Percentiles rank a stretch among this genome's conserved stretches.
Conservation (phyloP, 1,284 basidiomycete genomes). For the Volvariella surrecta region DNA sequence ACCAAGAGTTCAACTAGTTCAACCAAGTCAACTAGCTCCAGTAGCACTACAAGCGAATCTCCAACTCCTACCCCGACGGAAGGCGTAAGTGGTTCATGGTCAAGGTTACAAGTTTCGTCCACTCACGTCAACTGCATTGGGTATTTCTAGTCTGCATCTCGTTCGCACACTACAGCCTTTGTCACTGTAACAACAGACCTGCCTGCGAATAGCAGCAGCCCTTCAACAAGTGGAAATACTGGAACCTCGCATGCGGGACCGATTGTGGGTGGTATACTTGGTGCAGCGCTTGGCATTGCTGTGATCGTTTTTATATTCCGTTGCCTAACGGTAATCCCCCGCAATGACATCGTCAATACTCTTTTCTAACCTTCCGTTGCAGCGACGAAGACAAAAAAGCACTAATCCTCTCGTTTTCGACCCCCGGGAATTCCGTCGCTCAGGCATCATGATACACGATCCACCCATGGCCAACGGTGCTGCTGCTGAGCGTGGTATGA, state of each 20-base stretch:
- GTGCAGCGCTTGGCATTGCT: constrained; percentile 2
- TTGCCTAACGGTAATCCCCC: constrained; percentile 2
- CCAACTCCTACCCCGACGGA: too few species aligned
- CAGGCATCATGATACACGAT: constrained; percentile 15
- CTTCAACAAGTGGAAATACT: too few species aligned
- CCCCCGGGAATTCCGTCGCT: constrained; percentile 13
- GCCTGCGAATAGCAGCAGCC: too few species aligned
- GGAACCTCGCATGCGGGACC: constrained; percentile 1
- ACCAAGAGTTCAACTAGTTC: too few species aligned
- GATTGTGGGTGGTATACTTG: constrained; percentile 5
- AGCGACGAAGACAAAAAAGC: constrained; percentile 7
- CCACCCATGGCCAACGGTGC: constrained; percentile 35
- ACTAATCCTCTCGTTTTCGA: constrained; percentile 9
- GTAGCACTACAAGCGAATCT: too few species aligned
- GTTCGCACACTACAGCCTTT: too few species aligned
- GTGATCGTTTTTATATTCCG: not conserved
- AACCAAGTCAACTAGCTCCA: too few species aligned
- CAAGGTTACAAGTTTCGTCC: too few species aligned
- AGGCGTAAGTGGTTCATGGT: too few species aligned
- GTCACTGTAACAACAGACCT: too few species aligned
- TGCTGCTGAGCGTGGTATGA: constrained; percentile 36
- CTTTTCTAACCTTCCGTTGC: not conserved
- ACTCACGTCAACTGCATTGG: too few species aligned
- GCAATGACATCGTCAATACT: not conserved
- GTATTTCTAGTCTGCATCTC: too few species aligned